phyloP scores from a whole-genome alignment of 2,329 filamentous ascomycete species.

The Mariannaea sp. region DNA sequence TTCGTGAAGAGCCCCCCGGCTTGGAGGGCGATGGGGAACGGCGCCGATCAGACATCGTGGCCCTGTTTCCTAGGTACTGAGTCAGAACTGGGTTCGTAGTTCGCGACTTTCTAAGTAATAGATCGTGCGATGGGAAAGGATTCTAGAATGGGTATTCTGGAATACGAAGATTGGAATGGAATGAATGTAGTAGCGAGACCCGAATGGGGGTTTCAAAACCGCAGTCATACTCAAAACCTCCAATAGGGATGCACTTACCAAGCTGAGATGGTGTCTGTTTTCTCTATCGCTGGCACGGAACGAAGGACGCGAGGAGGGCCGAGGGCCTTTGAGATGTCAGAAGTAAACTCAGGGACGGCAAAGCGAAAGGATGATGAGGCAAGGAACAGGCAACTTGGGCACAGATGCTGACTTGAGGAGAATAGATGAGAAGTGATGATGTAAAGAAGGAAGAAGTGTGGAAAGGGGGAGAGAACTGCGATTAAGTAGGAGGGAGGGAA shows the following conservation, averaged over 20 bases:
- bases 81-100: neutral
- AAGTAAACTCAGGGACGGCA: neutral
- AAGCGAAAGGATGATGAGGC: slow-evolving; percentile 1
- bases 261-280: neutral
- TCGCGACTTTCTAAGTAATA: too few species aligned
- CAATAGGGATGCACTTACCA: neutral
- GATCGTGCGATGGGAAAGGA: too few species aligned
- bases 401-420: neutral
- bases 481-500: neutral
- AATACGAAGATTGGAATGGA: too few species aligned
- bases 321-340: neutral
- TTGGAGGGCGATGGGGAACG: slow-evolving; percentile 34
- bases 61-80: neutral
- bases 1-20: slow-evolving; percentile 23
- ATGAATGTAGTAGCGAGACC: too few species aligned
- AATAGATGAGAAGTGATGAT: neutral
- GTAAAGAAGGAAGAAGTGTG: slow-evolving; percentile 17
- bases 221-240: too few species aligned
- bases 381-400: slow-evolving; percentile 12
- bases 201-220: too few species aligned
- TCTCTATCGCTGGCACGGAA: neutral
- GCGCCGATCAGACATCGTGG: slow-evolving; percentile 43
- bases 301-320: neutral
- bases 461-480: neutral
- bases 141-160: too few species aligned